phyloP scores from a whole-genome alignment of 345 rosid genomes.

The Moricandia moricandioides region DNA sequence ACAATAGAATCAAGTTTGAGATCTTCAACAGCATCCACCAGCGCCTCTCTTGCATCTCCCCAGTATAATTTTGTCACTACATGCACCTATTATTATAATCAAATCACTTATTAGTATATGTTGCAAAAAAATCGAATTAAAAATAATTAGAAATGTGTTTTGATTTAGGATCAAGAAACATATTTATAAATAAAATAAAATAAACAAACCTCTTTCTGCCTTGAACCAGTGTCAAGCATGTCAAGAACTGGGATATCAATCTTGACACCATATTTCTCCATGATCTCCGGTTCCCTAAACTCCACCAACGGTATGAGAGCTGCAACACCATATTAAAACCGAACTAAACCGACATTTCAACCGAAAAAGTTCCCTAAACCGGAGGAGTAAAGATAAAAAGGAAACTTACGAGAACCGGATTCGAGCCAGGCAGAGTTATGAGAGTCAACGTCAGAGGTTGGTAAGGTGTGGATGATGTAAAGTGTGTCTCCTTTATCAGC shows the following conservation, averaged over 20 bases:
- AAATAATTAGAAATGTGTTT: not conserved
- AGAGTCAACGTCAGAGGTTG: constrained; percentile 36
- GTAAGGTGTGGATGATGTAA: constrained; percentile 63
- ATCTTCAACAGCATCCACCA: constrained; percentile 69
- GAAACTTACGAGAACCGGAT: constrained; percentile 76
- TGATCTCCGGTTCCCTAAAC: constrained; percentile 72
- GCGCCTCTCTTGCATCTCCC: constrained; percentile 92
- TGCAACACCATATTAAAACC: constrained; percentile 22
- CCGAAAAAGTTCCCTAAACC: not conserved
- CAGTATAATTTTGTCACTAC: constrained; percentile 71
- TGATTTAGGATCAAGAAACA: not conserved
- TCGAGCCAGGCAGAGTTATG: constrained; percentile 46
- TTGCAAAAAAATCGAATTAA: not conserved
- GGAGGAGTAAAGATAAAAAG: not conserved
- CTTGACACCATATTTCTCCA: constrained; percentile 61
- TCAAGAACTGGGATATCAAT: constrained; percentile 64
- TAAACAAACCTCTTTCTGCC: constrained; percentile 69
- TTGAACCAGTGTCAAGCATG: constrained; percentile 75
- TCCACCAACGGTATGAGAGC: constrained; percentile 85
- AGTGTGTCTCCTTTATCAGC: constrained; percentile 71
- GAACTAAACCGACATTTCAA: not conserved
- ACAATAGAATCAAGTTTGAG: constrained; percentile 79
- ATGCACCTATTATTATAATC: constrained; percentile 5
- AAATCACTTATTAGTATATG: not conserved
- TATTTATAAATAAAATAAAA: not conserved